phyloP scores from a whole-genome alignment of 441 rosid genomes.

The Arabidopsis lyrata region DNA sequence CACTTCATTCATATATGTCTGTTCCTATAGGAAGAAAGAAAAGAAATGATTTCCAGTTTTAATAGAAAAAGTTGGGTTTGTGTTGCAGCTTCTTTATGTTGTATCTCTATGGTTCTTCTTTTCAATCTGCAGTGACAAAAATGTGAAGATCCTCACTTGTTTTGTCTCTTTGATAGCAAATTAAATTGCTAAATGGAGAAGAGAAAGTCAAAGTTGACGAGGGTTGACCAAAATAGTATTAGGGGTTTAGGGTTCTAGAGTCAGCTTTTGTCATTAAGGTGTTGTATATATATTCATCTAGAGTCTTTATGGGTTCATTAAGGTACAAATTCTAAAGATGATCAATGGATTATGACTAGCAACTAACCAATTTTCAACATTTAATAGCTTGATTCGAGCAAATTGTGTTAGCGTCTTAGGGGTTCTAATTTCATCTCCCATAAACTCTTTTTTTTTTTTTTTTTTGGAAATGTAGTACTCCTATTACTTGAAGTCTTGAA shows the following conservation, averaged over 20 bases:
- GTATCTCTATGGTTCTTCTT: not conserved
- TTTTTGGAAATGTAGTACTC: not conserved
- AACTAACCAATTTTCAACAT: conserved; percentile 1
- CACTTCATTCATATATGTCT: conserved; percentile 39
- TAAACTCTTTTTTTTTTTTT: not conserved
- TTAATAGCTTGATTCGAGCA: conserved; percentile 2
- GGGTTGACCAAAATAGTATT: conserved; percentile 4
- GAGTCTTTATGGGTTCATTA: not conserved
- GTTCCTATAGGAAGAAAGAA: conserved; percentile 37
- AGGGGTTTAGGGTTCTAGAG: not conserved
- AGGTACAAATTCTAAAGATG: not conserved
- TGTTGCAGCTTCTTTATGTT: conserved; percentile 15
- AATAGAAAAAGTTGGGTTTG: conserved; percentile 35
- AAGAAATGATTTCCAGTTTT: conserved; percentile 32
- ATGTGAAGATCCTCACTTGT: conserved; percentile 2
- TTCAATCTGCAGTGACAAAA: not conserved
- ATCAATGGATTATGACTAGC: conserved; percentile 15
- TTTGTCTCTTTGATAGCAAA: conserved; percentile 17
- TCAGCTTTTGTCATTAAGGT: too few relatives aligned
- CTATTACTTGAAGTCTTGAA: too few relatives aligned
- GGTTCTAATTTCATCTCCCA: not conserved
- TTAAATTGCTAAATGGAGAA: not conserved
- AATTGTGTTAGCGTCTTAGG: conserved; percentile 4
- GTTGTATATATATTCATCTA: too few relatives aligned
- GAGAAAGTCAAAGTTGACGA: conserved; percentile 29